Base-by-base conservation (phyloP, 2,329 filamentous ascomycete genomes). In the Diaporthe ampelina region DNA sequence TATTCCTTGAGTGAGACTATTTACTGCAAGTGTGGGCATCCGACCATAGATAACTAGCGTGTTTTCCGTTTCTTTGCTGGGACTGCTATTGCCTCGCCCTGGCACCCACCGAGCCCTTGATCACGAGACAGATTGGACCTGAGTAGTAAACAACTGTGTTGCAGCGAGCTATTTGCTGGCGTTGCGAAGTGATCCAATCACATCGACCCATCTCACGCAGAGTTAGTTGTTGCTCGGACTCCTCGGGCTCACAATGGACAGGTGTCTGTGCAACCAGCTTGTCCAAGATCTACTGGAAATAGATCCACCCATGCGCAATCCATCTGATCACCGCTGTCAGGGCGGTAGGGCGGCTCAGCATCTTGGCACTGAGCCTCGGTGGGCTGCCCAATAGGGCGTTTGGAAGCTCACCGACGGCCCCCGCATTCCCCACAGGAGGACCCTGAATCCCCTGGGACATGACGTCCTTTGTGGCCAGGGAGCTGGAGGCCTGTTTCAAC, bases 401-500 rank as follows among this genome's bases (percentile, higher is more conserved):
- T 45, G 63, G 63, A 40, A 67, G 63, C 21, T 35, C 43, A 35
- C 6, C 45, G 4, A 37, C 48, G 37, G n/a, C n/a, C 40, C 48
- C 73, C 58, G 24, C 69, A 29, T 48, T 61, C 61, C 57, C 73
- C 73, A 68, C 70, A 75, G 50, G 48, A 73, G 63, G 70, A 73
- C 70, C 73, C 70, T 73, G 57, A 50, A 58, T 29, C 56, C 48
- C 63, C 37, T 67, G 61, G 43, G 61, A 71, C 72, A 73, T 75
- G 71, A 75, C 72, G 74, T 74, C 69, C 65, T 35, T 35, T n/a
- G 40, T 70, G 72, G 72, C 57, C 61, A 29, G 63, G 32, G 40
- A 56, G 54, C 59, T 68, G 45, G 61, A 70, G 73, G 63, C 73
- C 70, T 61, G 73, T 75, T 75, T 73, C 74, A 73, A 56, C n/a